Percentiles rank a stretch among this genome's conserved stretches.
These are phyloP conservation scores for Erodium trifolium DNA, from an alignment of 441 rosid species.

Conservation along the genomic window DNA sequence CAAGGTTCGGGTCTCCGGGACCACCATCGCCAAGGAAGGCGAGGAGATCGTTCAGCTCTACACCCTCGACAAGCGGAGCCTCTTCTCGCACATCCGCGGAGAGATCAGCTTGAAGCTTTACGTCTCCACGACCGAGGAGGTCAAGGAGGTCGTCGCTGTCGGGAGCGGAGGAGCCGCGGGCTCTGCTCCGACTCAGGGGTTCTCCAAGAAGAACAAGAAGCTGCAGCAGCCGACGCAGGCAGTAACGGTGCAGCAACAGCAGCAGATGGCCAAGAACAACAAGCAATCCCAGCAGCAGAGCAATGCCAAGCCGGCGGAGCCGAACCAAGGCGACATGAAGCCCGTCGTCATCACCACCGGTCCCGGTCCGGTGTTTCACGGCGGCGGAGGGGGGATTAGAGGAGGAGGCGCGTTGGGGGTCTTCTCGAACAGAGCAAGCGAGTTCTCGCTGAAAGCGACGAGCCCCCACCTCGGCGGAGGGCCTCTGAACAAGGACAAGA, in stretches of 20 bases:
- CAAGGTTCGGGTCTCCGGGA: slow-evolving; percentile 46
- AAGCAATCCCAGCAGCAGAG: slow-evolving; percentile 29
- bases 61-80: slow-evolving; percentile 55
- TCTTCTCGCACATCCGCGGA: slow-evolving; percentile 61
- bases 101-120: slow-evolving; percentile 53
- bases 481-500: slow-evolving; percentile 50
- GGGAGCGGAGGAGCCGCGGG: not conserved
- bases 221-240: slow-evolving; percentile 33
- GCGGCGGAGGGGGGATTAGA: slow-evolving; percentile 10
- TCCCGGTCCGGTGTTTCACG: slow-evolving; percentile 25
- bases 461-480: slow-evolving; percentile 83
- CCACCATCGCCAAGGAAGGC: slow-evolving; percentile 37
- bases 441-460: slow-evolving; percentile 82
- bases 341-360: slow-evolving; percentile 43
- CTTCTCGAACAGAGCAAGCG: slow-evolving; percentile 15
- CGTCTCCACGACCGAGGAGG: slow-evolving; percentile 30
- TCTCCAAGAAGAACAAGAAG: slow-evolving; percentile 41
- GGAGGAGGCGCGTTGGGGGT: slow-evolving; percentile 11
- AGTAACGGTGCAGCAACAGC: slow-evolving; percentile 36
- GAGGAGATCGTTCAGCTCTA: slow-evolving; percentile 43
- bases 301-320: slow-evolving; percentile 36
- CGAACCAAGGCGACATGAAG: slow-evolving; percentile 40
- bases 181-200: too few relatives aligned
- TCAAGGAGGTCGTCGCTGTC: slow-evolving; percentile 15
- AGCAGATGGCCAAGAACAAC: slow-evolving; percentile 26